These are phyloP conservation scores for Strobilomyces confusus DNA, from an alignment of 768 basidiomycete species.

Conservation along the genomic window DNA sequence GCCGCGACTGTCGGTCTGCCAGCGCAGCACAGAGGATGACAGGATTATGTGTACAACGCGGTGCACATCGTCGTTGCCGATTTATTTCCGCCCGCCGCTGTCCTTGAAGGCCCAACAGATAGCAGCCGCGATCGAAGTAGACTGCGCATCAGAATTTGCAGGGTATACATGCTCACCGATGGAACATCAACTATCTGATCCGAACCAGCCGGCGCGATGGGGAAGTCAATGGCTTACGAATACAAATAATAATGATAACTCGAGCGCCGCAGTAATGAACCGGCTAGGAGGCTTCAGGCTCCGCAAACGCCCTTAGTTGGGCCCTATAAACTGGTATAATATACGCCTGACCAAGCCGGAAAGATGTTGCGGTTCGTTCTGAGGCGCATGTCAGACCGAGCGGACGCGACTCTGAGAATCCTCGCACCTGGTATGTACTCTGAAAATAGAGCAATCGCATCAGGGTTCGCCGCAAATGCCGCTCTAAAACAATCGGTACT, in stretches of 20 bases:
- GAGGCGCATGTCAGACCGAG: constrained; percentile 3
- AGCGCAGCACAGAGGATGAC: no score
- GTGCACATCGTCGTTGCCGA: not conserved
- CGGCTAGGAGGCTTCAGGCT: not conserved
- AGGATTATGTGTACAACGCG: not conserved
- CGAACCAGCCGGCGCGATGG: not conserved
- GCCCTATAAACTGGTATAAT: constrained; percentile 86
- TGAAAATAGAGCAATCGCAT: constrained; percentile 25
- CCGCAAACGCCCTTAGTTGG: constrained; percentile 47
- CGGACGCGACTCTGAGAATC: not conserved
- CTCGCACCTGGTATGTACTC: constrained; percentile 73
- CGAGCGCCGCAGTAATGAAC: no score
- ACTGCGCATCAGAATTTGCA: not conserved
- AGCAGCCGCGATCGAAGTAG: no score
- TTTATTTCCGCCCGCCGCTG: not conserved
- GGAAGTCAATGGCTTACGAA: not conserved
- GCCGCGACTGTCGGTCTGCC: no score
- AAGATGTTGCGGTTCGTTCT: constrained; percentile 75
- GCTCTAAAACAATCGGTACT: constrained; percentile 20
- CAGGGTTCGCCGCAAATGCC: constrained; percentile 2
- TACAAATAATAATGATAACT: no score
- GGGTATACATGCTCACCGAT: not conserved
- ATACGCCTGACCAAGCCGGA: constrained; percentile 77
- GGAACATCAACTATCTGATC: not conserved
- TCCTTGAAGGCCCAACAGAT: not conserved